phyloP scores from a whole-genome alignment of 176 grass and related monocot species.

The Oryza meridionalis region DNA sequence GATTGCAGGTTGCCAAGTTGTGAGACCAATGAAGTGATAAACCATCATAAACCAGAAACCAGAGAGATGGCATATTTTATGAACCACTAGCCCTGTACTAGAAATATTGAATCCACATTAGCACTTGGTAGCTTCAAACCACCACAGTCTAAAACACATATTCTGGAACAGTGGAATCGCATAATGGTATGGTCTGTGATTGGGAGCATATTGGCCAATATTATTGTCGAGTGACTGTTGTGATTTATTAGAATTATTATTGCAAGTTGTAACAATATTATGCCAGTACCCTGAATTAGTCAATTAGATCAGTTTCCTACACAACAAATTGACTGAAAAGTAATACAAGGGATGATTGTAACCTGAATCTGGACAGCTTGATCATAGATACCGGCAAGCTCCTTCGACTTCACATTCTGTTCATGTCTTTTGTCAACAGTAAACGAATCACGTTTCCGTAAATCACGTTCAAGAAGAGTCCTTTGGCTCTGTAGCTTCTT shows the following conservation, averaged over 20 bases:
- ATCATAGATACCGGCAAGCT: slow-evolving; percentile 47
- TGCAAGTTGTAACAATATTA: slow-evolving; percentile 28
- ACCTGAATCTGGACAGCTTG: slow-evolving; percentile 62
- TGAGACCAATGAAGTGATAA: slow-evolving; percentile 4
- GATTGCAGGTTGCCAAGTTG: background rate
- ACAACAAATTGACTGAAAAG: background rate
- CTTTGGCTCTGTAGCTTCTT: slow-evolving; percentile 81
- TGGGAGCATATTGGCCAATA: background rate
- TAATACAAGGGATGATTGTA: slow-evolving; percentile 23
- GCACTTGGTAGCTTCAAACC: background rate
- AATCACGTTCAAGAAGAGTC: slow-evolving; percentile 77
- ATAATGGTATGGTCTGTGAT: background rate
- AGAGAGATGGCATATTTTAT: slow-evolving; percentile 4
- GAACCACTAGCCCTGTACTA: background rate
- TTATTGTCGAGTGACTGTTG: background rate
- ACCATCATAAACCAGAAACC: slow-evolving; percentile 24
- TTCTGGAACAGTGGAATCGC: background rate
- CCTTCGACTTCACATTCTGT: slow-evolving; percentile 55
- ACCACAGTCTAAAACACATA: slow-evolving; percentile 1
- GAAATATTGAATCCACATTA: slow-evolving; percentile 1
- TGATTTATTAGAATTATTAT: slow-evolving; percentile 16
- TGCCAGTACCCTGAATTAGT: slow-evolving; percentile 10
- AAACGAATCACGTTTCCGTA: slow-evolving; percentile 58
- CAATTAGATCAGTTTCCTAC: background rate
- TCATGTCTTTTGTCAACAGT: slow-evolving; percentile 68